Evolutionary conservation across 2,329 filamentous ascomycete genomes (phyloP).

Genomic region (Diaporthe destruens): DNA sequence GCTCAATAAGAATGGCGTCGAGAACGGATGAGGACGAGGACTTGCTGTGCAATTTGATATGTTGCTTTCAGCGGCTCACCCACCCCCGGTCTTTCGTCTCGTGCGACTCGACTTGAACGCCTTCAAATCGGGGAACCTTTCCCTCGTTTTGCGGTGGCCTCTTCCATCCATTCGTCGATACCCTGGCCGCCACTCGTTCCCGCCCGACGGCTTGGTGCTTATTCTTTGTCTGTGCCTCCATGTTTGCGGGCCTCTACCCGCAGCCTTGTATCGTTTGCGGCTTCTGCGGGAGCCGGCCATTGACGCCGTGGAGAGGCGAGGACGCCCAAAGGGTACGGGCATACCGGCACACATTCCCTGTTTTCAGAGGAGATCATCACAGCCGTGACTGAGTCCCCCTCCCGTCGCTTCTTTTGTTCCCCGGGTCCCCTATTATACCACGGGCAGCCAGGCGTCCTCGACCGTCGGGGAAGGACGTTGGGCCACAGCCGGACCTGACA

Average conservation of each 20-base stretch:
- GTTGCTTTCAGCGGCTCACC: conserved; percentile 8
- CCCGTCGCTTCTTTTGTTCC: conserved; percentile 20
- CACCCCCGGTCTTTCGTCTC: not conserved
- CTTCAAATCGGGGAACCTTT: not conserved
- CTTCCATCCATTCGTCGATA: not conserved
- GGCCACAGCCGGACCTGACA: conserved; percentile 4
- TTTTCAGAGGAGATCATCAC: not conserved
- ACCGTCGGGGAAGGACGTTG: not conserved
- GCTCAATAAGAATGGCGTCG: not conserved
- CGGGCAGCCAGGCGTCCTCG: conserved; percentile 6
- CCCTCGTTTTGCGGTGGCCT: not conserved
- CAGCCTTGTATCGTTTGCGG: conserved; percentile 18
- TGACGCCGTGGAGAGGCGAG: conserved; percentile 2
- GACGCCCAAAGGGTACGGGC: conserved; percentile 3
- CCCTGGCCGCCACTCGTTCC: not conserved
- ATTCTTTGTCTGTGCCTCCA: conserved; percentile 27
- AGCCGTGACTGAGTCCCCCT: conserved; percentile 11
- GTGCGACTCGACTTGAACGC: not conserved
- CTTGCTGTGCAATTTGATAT: not conserved
- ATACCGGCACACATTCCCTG: conserved; percentile 11
- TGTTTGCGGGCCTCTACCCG: not conserved
- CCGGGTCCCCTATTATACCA: not conserved
- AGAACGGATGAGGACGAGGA: conserved; percentile 5
- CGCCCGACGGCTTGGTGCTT: not conserved
- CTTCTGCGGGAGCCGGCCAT: not conserved